phyloP scores from a whole-genome alignment of 768 basidiomycete genomes.

The Hysterangium stoloniferum region DNA sequence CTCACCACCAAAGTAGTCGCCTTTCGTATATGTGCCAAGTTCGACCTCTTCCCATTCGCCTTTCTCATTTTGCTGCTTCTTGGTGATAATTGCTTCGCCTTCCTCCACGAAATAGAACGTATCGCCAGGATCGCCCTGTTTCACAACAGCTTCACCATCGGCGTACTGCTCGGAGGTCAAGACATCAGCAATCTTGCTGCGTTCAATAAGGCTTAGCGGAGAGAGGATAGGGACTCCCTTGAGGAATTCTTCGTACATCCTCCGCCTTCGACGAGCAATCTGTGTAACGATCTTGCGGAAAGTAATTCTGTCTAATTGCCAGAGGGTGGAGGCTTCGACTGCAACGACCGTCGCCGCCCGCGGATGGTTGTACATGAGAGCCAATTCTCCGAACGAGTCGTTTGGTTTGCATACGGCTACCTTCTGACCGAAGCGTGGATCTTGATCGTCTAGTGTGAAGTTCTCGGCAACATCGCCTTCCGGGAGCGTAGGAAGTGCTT shows the following conservation, averaged over 20 bases:
- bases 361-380: constrained; percentile 96
- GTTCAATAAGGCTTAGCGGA: constrained; percentile 77
- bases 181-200: constrained; percentile 96
- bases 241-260: constrained; percentile 96
- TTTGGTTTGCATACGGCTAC: constrained; percentile 83
- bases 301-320: constrained; percentile 95
- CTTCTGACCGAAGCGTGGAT: constrained; percentile 67
- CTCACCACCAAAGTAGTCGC: constrained; percentile 97
- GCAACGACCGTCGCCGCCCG: constrained; percentile 92
- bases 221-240: constrained; percentile 83
- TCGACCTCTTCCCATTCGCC: constrained; percentile 55
- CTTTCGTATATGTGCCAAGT: constrained; percentile 74
- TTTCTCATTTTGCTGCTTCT: constrained; percentile 52
- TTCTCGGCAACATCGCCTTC: constrained; percentile 33
- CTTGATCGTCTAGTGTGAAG: constrained; percentile 55
- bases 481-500: constrained; percentile 47
- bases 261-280: constrained; percentile 80
- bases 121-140: constrained; percentile 91
- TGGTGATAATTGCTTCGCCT: constrained; percentile 83
- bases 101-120: constrained; percentile 98
- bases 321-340: constrained; percentile 73
- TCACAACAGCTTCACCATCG: constrained; percentile 83
- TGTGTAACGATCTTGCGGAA: constrained; percentile 97
- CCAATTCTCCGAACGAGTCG: constrained; percentile 89
- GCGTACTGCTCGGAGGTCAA: constrained; percentile 74